phyloP scores from a whole-genome alignment of 2,329 filamentous ascomycete species.

The Scytalidium lignicola region DNA sequence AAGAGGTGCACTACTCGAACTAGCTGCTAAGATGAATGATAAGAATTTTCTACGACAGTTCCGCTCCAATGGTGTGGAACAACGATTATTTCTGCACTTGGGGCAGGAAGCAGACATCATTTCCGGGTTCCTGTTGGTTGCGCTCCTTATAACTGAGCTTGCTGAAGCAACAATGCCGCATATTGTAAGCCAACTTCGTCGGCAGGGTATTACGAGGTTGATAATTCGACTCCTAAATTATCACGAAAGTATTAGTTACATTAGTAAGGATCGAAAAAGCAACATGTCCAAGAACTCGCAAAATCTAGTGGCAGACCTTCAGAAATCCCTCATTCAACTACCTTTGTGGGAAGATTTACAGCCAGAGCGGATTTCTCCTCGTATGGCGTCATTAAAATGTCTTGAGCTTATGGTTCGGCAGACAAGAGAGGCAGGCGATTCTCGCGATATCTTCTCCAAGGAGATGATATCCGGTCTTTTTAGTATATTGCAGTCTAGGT shows the following conservation, averaged over 20 bases:
- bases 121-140: conserved; percentile 58
- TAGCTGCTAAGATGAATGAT: conserved; percentile 54
- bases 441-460: conserved; percentile 43
- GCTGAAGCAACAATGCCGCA: conserved; percentile 55
- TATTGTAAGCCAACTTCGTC: conserved; percentile 50
- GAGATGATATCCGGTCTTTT: conserved; percentile 46
- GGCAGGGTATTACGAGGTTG: conserved; percentile 49
- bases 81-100: conserved; percentile 59
- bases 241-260: conserved; percentile 49
- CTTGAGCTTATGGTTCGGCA: conserved; percentile 53
- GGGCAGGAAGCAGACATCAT: conserved; percentile 55
- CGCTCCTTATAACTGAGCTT: conserved; percentile 59
- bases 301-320: conserved; percentile 49
- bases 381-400: conserved; percentile 58
- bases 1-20: conserved; percentile 53
- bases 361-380: conserved; percentile 52
- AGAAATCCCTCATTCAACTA: conserved; percentile 45
- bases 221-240: conserved; percentile 50
- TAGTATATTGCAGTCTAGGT: conserved; percentile 30
- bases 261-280: conserved; percentile 59
- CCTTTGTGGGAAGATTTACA: conserved; percentile 54
- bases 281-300: conserved; percentile 66
- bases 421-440: conserved; percentile 41
- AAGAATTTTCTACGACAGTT: conserved; percentile 65
- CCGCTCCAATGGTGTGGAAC: conserved; percentile 66